A percentile compares a stretch with the other conserved stretches of the same genome.
These are phyloP conservation scores for Melaleuca alternifolia DNA, from an alignment of 345 rosid genomes.

Conservation along the genomic window DNA sequence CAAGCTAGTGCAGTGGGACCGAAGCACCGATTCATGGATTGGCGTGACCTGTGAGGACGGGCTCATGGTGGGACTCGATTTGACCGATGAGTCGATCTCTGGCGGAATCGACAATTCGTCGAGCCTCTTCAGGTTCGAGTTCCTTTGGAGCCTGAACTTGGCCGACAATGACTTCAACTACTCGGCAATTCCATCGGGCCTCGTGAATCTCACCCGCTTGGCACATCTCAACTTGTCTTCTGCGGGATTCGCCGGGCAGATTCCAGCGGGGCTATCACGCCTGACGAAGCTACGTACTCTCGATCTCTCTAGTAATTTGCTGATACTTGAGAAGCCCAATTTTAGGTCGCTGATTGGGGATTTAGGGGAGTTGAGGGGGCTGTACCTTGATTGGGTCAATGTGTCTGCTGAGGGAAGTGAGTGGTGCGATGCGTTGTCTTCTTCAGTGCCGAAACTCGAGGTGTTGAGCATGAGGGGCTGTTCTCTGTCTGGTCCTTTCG, in stretches of 20 bases:
- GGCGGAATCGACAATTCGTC: slow-evolving; percentile 15
- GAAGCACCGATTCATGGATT: slow-evolving; percentile 9
- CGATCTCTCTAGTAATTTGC: slow-evolving; percentile 8
- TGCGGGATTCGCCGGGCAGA: slow-evolving; percentile 20
- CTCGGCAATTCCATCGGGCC: slow-evolving; percentile 1
- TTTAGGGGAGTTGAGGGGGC: neutral
- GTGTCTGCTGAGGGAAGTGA: slow-evolving; percentile 8
- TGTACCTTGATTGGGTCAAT: slow-evolving; percentile 13
- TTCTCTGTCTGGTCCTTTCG: slow-evolving; percentile 14
- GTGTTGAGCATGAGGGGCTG: slow-evolving; percentile 20
- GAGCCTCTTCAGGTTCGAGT: slow-evolving; percentile 15
- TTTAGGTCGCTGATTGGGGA: slow-evolving; percentile 8
- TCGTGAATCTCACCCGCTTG: slow-evolving; percentile 18
- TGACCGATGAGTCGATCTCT: slow-evolving; percentile 19
- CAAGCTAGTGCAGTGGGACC: slow-evolving; percentile 14
- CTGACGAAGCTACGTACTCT: slow-evolving; percentile 12
- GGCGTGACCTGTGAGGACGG: slow-evolving; percentile 23
- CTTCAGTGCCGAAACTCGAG: slow-evolving; percentile 4
- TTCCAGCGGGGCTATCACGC: slow-evolving; percentile 17
- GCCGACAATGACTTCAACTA: slow-evolving; percentile 15
- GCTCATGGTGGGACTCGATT: slow-evolving; percentile 20
- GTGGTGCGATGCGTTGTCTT: slow-evolving; percentile 21
- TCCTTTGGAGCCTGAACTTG: slow-evolving; percentile 27
- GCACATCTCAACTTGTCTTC: slow-evolving; percentile 22
- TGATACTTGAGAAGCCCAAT: slow-evolving; percentile 15